phyloP scores from a whole-genome alignment of 2,329 filamentous ascomycete genomes.

The Penicillium sp. region DNA sequence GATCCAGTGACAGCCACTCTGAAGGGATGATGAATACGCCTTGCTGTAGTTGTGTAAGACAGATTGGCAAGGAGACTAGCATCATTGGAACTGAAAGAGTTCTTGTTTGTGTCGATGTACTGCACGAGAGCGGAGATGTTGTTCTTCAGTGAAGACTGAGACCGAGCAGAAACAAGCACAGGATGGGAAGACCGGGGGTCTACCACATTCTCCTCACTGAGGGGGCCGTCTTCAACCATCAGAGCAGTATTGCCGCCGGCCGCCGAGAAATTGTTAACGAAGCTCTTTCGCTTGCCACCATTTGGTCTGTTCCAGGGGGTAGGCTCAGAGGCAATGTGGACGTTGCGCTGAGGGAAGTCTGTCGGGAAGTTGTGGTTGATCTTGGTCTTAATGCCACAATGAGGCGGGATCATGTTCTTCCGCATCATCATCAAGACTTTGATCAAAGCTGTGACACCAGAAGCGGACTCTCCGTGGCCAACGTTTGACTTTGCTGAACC shows the following conservation, averaged over 20 bases:
- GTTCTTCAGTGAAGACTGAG: slow-evolving; percentile 46
- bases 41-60: slow-evolving; percentile 67
- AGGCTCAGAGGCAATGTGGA: slow-evolving; percentile 49
- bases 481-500: slow-evolving; percentile 66
- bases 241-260: slow-evolving; percentile 71
- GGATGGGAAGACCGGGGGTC: slow-evolving; percentile 60
- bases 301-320: slow-evolving; percentile 37
- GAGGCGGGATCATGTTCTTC: slow-evolving; percentile 35
- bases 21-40: slow-evolving; percentile 46
- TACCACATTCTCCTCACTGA: slow-evolving; percentile 20
- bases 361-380: slow-evolving; percentile 50
- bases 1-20: slow-evolving; percentile 28
- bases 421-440: slow-evolving; percentile 43
- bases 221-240: slow-evolving; percentile 59
- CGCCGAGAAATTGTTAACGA: slow-evolving; percentile 69
- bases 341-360: slow-evolving; percentile 45
- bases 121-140: slow-evolving; percentile 58
- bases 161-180: slow-evolving; percentile 61
- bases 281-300: slow-evolving; percentile 41
- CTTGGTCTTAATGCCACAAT: slow-evolving; percentile 39
- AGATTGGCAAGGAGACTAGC: slow-evolving; percentile 56
- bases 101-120: slow-evolving; percentile 56
- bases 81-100: slow-evolving; percentile 23
- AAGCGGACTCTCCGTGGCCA: slow-evolving; percentile 63
- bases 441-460: slow-evolving; percentile 48